Base-by-base conservation (phyloP, 768 basidiomycete genomes). In the Infundibulicybe gibba region DNA sequence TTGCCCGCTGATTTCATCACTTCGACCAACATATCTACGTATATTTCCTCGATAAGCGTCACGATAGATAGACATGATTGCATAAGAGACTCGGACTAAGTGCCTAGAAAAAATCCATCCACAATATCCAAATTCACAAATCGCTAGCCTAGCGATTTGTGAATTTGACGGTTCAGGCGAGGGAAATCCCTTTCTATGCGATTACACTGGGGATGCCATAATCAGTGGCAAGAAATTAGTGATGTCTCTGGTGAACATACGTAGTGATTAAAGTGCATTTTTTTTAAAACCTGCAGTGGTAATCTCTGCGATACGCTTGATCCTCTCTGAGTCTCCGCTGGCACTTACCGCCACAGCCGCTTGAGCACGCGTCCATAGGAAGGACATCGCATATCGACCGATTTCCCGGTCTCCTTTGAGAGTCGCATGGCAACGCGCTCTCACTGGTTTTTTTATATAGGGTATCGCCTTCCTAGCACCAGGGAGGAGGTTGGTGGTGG, bases 401-500 rank as follows among this genome's bases (percentile, higher is more conserved):
- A 37, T 41, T 59, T 57, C 4, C 61, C 59, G 3, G 51, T 41
- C 2, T 45, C 44, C 9, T 50, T 39, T 2, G 61, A 55, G 25
- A 68, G 32, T 1, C 66, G 60, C 3, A 53, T 49, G 3, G 66
- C 61, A 47, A 75, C 65, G 30, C 60, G 53, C 11, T 68, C 87
- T 58, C 55, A 93, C 90, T 79, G 6, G 78, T 86, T 66, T 97
- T 93, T 85, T 77, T 39, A 92, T 75, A 58, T 93, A 90, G 0
- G 89, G 87, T 34, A 91, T 67, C 20, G 89, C 82, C 60, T 83
- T 90, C 60, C 77, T 79, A n/a, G 92, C 88, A 12, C 94, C 91
- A 5, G 93, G 93, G 13, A 94, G 71, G 39, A 92, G 62, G 49
- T 85, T 85, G 54, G 83, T 87, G 51, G 82, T 68, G 2, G 83